Percentiles rank a stretch among this genome's conserved stretches.
Evolutionary conservation across 108 stramenopile genomes (phyloP).

Genomic region (Skeletonema grethae): DNA sequence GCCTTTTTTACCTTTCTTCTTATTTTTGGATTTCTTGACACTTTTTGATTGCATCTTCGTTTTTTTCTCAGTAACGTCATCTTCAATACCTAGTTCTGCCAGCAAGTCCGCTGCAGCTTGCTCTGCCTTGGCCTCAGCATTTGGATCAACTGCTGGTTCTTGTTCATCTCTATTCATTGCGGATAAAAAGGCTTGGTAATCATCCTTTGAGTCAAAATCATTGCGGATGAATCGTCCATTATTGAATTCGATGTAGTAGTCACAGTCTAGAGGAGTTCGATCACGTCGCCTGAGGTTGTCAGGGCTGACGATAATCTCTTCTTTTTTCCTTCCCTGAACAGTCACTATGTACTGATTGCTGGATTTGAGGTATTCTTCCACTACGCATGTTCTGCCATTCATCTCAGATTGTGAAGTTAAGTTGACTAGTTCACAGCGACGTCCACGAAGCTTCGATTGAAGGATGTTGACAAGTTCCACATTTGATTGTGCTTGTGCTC

Average conservation of each 20-base stretch:
- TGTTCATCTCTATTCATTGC: not conserved
- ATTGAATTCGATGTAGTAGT: constrained; percentile 5
- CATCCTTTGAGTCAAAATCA: constrained; percentile 13
- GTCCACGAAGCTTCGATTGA: constrained; percentile 8
- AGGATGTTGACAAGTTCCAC: not conserved
- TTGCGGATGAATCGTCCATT: constrained; percentile 5
- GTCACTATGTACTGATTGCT: constrained; percentile 3
- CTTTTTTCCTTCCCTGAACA: not conserved
- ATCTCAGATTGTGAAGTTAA: constrained; percentile 2
- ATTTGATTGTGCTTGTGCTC: not conserved
- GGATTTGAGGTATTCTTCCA: not conserved
- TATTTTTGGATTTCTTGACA: constrained; percentile 8
- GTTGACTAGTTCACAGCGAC: constrained; percentile 11
- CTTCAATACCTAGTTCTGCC: constrained; percentile 6
- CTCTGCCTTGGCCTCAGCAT: constrained; percentile 3
- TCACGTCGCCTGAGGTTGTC: constrained; percentile 10
- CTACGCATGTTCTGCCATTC: constrained; percentile 6
- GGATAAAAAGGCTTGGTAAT: constrained; percentile 4
- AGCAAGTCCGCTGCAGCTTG: constrained; percentile 12
- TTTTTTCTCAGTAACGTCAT: not conserved
- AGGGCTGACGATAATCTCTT: constrained; percentile 2
- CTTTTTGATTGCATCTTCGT: not conserved
- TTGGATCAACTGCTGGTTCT: not conserved
- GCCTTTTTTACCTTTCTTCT: constrained; percentile 9
- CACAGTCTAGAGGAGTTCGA: not conserved